Conservation (phyloP, 2,329 filamentous ascomycete species). For the Stemphylium beticola region DNA sequence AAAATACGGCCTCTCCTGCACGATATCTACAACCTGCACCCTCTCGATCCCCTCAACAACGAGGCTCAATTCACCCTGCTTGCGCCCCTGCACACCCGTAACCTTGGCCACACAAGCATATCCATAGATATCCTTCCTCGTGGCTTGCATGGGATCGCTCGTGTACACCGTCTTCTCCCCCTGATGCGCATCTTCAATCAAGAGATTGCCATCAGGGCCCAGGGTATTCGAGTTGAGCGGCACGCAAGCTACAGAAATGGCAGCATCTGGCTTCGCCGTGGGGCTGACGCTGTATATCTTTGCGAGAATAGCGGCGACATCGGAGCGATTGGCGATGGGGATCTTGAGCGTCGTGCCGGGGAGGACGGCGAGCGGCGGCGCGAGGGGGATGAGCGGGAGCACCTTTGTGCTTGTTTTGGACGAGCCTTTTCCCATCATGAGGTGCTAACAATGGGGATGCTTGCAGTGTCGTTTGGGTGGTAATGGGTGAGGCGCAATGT, state of each 20-base stretch:
- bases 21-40: slow-evolving; percentile 75
- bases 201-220: slow-evolving; percentile 72
- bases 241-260: slow-evolving; percentile 84
- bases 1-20: slow-evolving; percentile 82
- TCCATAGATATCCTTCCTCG: slow-evolving; percentile 71
- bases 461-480: neutral
- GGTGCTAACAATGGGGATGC: slow-evolving; percentile 1
- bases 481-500: neutral
- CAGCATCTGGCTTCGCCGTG: slow-evolving; percentile 66
- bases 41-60: slow-evolving; percentile 85
- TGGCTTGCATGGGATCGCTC: slow-evolving; percentile 55
- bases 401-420: slow-evolving; percentile 46
- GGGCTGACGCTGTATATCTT: slow-evolving; percentile 80
- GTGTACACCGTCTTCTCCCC: slow-evolving; percentile 54
- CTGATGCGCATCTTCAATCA: slow-evolving; percentile 68
- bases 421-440: slow-evolving; percentile 45
- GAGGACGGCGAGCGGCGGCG: slow-evolving; percentile 79
- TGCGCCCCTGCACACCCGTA: slow-evolving; percentile 56
- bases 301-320: slow-evolving; percentile 86
- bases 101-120: slow-evolving; percentile 74
- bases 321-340: slow-evolving; percentile 80
- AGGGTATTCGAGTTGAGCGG: slow-evolving; percentile 80
- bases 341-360: slow-evolving; percentile 87
- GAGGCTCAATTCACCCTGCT: slow-evolving; percentile 71
- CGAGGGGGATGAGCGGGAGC: slow-evolving; percentile 81